Evolutionary conservation across 805 yeast genomes (phyloP).

Genomic region (baker's yeast (Saccharomyces cerevisiae)): DNA sequence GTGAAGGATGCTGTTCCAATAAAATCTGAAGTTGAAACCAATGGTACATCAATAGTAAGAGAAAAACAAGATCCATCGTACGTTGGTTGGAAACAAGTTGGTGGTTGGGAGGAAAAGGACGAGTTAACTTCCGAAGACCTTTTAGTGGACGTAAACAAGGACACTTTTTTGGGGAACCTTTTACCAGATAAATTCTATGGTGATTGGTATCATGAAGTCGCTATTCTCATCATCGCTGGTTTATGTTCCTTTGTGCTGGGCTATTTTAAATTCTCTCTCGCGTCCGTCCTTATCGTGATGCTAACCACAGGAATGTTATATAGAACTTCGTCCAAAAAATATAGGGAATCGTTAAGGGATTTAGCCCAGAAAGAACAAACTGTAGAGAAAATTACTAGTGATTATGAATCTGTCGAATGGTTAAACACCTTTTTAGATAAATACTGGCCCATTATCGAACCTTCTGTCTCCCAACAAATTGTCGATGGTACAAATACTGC

Average conservation of each 20-base stretch:
- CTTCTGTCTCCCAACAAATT: slow-evolving; percentile 76
- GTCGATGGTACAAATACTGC: slow-evolving; percentile 77
- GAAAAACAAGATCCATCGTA: slow-evolving; percentile 43
- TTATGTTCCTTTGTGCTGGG: slow-evolving; percentile 72
- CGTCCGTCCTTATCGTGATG: slow-evolving; percentile 68
- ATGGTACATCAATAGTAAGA: slow-evolving; percentile 4
- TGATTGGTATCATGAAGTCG: slow-evolving; percentile 93
- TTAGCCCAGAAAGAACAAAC: slow-evolving; percentile 78
- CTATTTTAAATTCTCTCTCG: slow-evolving; percentile 61
- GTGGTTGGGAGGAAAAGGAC: slow-evolving; percentile 73
- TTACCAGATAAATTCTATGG: slow-evolving; percentile 76
- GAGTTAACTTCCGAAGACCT: slow-evolving; percentile 56
- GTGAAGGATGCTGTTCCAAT: slow-evolving; percentile 5
- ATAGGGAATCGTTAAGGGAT: slow-evolving; percentile 63
- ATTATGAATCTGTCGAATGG: slow-evolving; percentile 93
- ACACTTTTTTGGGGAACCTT: slow-evolving; percentile 66
- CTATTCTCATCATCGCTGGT: slow-evolving; percentile 53
- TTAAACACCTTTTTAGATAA: slow-evolving; percentile 75
- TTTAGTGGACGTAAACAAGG: slow-evolving; percentile 55
- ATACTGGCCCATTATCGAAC: slow-evolving; percentile 86
- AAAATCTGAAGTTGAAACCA: background rate
- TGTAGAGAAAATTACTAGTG: slow-evolving; percentile 69
- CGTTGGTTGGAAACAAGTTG: slow-evolving; percentile 90
- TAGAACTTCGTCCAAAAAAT: slow-evolving; percentile 72
- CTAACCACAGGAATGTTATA: slow-evolving; percentile 55